Percentiles rank a stretch among this genome's conserved stretches.
These are phyloP conservation scores for Aspergillus melleus DNA, from an alignment of 2,329 filamentous ascomycete genomes.

Conservation along the genomic window DNA sequence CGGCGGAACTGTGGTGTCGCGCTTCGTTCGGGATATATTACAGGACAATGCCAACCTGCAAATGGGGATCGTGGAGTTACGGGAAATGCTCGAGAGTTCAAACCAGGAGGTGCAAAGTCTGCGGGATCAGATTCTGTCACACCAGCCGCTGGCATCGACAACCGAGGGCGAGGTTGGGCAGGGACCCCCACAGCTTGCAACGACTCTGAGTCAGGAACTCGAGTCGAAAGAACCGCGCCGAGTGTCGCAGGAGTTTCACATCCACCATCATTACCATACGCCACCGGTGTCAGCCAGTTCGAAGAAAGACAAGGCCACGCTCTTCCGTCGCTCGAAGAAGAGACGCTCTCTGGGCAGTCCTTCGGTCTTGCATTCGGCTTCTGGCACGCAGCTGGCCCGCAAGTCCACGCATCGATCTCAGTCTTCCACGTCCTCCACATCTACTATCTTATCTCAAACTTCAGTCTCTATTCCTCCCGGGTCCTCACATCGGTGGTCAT, in stretches of 20 bases:
- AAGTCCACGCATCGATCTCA: slow-evolving; percentile 38
- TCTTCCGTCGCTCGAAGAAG: slow-evolving; percentile 65
- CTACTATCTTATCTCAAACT: slow-evolving; percentile 64
- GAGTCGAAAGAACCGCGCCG: slow-evolving; percentile 51
- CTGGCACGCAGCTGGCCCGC: slow-evolving; percentile 27
- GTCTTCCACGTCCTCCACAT: slow-evolving; percentile 48
- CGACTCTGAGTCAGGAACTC: slow-evolving; percentile 72
- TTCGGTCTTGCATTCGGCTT: slow-evolving; percentile 41
- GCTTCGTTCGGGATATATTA: slow-evolving; percentile 93
- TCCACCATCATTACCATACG: slow-evolving; percentile 92
- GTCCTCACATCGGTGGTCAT: slow-evolving; percentile 38
- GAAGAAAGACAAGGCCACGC: slow-evolving; percentile 55
- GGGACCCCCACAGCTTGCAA: slow-evolving; percentile 40
- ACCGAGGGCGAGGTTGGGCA: slow-evolving; percentile 23
- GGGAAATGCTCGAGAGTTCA: slow-evolving; percentile 85
- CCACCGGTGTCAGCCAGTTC: slow-evolving; percentile 49
- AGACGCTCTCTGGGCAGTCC: slow-evolving; percentile 66
- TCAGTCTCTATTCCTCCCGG: slow-evolving; percentile 57
- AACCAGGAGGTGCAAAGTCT: slow-evolving; percentile 91
- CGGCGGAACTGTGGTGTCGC: slow-evolving; percentile 74
- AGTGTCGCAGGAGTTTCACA: slow-evolving; percentile 75
- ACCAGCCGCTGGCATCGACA: slow-evolving; percentile 64
- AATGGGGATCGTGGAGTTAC: slow-evolving; percentile 83
- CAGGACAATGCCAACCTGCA: slow-evolving; percentile 95
- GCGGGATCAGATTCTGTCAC: slow-evolving; percentile 75